phyloP scores from a whole-genome alignment of 2,329 filamentous ascomycete species.

The Colletotrichum ledebouriae region DNA sequence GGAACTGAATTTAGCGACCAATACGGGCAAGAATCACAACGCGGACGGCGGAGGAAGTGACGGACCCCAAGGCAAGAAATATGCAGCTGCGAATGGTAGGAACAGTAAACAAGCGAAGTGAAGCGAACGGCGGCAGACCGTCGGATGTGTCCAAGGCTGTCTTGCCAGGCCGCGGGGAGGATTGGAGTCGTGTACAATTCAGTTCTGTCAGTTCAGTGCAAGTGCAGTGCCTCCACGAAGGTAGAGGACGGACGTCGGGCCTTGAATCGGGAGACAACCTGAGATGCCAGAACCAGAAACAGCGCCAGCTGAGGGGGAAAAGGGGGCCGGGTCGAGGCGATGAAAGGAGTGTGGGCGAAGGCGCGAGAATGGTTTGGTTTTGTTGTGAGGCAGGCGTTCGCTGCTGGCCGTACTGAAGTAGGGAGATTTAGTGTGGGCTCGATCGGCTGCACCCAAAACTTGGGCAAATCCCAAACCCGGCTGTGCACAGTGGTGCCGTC shows the following conservation, averaged over 20 bases:
- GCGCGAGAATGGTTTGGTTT: constrained; percentile 37
- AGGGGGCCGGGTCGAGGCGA: constrained; percentile 36
- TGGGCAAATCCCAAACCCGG: constrained; percentile 32
- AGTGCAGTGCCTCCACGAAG: constrained; percentile 23
- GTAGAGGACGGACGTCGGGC: constrained; percentile 5
- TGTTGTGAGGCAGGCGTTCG: constrained; percentile 39
- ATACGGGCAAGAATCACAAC: constrained; percentile 15
- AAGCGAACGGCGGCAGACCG: not conserved
- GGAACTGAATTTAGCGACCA: constrained; percentile 35
- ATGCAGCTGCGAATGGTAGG: not conserved
- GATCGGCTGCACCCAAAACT: constrained; percentile 41
- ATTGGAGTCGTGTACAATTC: not conserved
- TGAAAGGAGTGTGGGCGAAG: constrained; percentile 40
- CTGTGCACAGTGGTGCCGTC: constrained; percentile 24
- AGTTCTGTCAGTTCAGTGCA: not conserved
- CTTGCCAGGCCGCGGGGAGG: constrained; percentile 5
- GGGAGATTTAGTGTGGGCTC: constrained; percentile 43
- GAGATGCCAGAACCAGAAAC: constrained; percentile 24
- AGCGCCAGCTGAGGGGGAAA: constrained; percentile 29
- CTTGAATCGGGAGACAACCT: not conserved
- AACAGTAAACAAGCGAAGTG: constrained; percentile 23
- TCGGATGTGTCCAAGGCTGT: not conserved
- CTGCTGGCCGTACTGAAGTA: constrained; percentile 33
- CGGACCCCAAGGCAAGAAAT: not conserved
- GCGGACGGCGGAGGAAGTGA: constrained; percentile 18